Evolutionary conservation across 1,284 basidiomycete species (phyloP).

Genomic region (Leccinum proliferum): DNA sequence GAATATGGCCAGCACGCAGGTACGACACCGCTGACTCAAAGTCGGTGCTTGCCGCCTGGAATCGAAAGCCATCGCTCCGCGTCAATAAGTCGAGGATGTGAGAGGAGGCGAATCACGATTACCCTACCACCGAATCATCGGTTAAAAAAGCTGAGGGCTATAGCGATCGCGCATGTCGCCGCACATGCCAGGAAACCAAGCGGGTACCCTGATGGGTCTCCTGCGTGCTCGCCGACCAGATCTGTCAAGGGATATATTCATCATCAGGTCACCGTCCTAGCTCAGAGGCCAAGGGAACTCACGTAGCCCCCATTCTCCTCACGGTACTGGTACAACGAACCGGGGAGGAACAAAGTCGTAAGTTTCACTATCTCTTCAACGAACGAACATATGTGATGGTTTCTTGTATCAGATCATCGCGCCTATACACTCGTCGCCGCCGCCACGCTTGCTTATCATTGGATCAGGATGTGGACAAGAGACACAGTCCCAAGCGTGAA

Average conservation of each 20-base stretch:
- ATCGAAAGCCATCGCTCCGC: no score
- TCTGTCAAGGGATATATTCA: slow-evolving; percentile 31
- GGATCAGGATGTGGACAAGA: slow-evolving; percentile 30
- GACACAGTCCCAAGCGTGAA: slow-evolving; percentile 22
- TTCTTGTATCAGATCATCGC: slow-evolving; percentile 24
- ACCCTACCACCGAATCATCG: slow-evolving; percentile 33
- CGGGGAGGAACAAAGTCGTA: slow-evolving; percentile 31
- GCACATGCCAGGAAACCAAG: slow-evolving; percentile 69
- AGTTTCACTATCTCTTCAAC: slow-evolving; percentile 2
- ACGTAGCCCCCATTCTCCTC: slow-evolving; percentile 53
- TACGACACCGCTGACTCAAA: no score
- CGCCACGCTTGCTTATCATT: slow-evolving; percentile 31
- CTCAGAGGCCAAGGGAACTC: slow-evolving; percentile 24
- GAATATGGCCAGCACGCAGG: no score
- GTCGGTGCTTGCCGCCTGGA: no score
- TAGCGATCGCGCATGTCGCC: slow-evolving; percentile 52
- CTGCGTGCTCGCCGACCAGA: slow-evolving; percentile 73
- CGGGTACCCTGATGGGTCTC: slow-evolving; percentile 66
- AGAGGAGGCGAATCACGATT: not conserved
- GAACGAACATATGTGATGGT: not conserved
- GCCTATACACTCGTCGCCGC: slow-evolving; percentile 22
- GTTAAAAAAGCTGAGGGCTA: slow-evolving; percentile 71
- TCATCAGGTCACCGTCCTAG: not conserved
- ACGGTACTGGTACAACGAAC: slow-evolving; percentile 30
- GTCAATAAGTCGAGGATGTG: not conserved